Evolutionary conservation across 2,329 filamentous ascomycete species (phyloP).

Genomic region (Fusarium begoniae): DNA sequence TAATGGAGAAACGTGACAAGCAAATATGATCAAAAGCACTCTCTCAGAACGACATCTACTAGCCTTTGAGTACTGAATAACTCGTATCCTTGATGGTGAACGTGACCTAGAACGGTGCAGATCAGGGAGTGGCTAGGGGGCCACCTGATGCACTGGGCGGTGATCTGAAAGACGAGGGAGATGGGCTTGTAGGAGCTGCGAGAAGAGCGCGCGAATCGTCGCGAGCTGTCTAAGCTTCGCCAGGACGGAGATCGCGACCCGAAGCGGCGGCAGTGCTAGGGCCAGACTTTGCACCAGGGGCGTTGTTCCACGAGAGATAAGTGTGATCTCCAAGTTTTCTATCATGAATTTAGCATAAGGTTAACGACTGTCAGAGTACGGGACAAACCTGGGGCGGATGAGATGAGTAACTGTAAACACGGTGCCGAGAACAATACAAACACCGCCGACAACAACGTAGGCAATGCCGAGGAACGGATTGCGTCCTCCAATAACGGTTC

Average conservation of each 20-base stretch:
- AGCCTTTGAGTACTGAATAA: neutral
- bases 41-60: neutral
- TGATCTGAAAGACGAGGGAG: constrained; percentile 16
- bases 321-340: constrained; percentile 98
- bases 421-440: constrained; percentile 88
- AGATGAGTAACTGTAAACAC: constrained; percentile 92
- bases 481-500: constrained; percentile 91
- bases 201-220: constrained; percentile 39
- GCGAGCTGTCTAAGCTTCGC: constrained; percentile 52
- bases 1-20: constrained; percentile 9
- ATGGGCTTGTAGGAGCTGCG: constrained; percentile 9
- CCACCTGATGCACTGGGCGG: constrained; percentile 3
- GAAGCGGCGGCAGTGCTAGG: constrained; percentile 57
- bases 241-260: constrained; percentile 64
- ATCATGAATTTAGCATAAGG: neutral
- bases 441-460: constrained; percentile 91
- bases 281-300: constrained; percentile 55
- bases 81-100: constrained; percentile 3
- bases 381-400: constrained; percentile 82
- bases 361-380: neutral
- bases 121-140: neutral
- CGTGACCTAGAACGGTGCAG: neutral
- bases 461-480: constrained; percentile 97
- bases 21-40: constrained; percentile 19
- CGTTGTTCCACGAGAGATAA: constrained; percentile 93